Percentiles rank a stretch among this genome's conserved stretches.
Conservation (phyloP, 805 yeast species). For the Cyberlindnera mrakii region DNA sequence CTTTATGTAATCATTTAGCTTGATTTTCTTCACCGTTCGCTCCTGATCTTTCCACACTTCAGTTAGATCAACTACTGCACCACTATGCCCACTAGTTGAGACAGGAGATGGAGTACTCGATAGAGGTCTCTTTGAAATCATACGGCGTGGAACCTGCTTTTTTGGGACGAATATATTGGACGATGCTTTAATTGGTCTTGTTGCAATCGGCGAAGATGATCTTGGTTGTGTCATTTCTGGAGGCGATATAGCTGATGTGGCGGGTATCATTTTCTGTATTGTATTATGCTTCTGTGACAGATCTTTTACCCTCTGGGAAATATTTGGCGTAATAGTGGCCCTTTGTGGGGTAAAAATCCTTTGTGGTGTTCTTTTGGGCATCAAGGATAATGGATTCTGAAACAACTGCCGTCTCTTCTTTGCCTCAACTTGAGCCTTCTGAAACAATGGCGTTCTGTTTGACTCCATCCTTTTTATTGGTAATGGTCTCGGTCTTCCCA, state of each 20-base stretch:
- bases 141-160: not conserved
- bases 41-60: conserved; percentile 1
- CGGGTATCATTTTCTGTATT: too few species aligned
- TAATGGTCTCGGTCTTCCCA: not conserved
- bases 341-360: too few species aligned
- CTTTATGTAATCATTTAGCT: conserved; percentile 6
- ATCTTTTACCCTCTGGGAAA: too few species aligned
- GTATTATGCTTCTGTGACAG: too few species aligned
- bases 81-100: too few species aligned
- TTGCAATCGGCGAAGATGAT: not conserved
- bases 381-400: conserved; percentile 13
- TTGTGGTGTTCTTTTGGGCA: not conserved
- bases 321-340: too few species aligned
- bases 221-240: too few species aligned
- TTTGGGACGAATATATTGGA: not conserved
- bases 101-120: not conserved
- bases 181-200: not conserved
- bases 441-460: conserved; percentile 20
- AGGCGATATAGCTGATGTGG: too few species aligned
- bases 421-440: conserved; percentile 20
- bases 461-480: not conserved
- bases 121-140: not conserved
- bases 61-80: not conserved
- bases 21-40: conserved; percentile 3
- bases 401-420: conserved; percentile 13